These are phyloP conservation scores for Botrytis squamosa DNA, from an alignment of 2,329 filamentous ascomycete species.

Conservation along the genomic window DNA sequence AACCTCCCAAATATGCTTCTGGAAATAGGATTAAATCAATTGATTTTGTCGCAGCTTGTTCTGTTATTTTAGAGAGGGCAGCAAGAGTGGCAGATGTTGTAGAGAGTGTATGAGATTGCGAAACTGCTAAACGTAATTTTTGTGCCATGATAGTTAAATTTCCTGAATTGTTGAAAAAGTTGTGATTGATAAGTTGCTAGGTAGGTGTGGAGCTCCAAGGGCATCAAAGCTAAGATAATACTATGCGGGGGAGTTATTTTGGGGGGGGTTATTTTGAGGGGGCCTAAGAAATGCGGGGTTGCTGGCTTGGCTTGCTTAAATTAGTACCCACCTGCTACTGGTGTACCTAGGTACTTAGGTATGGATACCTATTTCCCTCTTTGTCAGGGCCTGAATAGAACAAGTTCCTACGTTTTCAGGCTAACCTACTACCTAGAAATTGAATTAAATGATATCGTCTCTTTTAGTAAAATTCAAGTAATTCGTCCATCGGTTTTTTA, in stretches of 20 bases:
- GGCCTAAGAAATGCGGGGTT: not conserved
- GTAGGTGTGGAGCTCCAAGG: not conserved
- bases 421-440: not conserved
- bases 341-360: not conserved
- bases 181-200: not conserved
- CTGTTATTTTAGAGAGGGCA: constrained; percentile 62
- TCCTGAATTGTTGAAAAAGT: not conserved
- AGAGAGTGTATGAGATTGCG: constrained; percentile 49
- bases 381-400: not conserved
- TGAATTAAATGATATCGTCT: not conserved
- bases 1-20: constrained; percentile 89
- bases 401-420: not conserved
- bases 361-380: not conserved
- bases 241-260: not conserved
- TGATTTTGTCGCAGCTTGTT: constrained; percentile 54
- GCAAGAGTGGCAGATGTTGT: constrained; percentile 58
- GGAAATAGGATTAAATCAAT: constrained; percentile 80
- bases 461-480: not conserved
- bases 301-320: not conserved
- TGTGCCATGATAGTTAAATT: constrained; percentile 26
- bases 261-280: not conserved
- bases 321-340: not conserved
- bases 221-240: not conserved
- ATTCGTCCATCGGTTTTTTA: not conserved
- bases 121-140: constrained; percentile 44